phyloP scores from a whole-genome alignment of 1,139 yeast species.

The Hyphopichia fennica region DNA sequence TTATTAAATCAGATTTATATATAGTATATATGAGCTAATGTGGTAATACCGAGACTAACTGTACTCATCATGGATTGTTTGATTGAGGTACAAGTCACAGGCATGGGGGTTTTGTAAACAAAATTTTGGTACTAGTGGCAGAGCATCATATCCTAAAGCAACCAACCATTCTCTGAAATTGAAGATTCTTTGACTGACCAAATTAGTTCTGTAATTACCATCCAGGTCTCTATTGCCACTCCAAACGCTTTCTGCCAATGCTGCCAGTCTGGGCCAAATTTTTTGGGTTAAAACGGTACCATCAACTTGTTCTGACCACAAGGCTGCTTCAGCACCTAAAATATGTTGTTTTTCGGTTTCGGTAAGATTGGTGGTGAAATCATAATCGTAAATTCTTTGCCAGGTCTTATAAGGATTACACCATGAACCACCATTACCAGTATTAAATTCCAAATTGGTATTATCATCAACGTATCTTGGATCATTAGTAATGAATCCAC shows the following conservation, averaged over 20 bases:
- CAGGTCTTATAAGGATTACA: conserved; percentile 52
- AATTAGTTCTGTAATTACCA: conserved; percentile 31
- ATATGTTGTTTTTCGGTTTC: conserved; percentile 30
- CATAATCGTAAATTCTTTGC: conserved; percentile 47
- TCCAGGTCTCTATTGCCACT: conserved; percentile 38
- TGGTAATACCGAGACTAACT: neutral
- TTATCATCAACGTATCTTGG: conserved; percentile 30
- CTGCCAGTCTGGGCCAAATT: conserved; percentile 51
- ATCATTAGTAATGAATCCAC: conserved; percentile 43
- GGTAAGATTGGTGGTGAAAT: conserved; percentile 37
- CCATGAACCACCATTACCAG: conserved; percentile 45
- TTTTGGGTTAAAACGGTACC: conserved; percentile 35
- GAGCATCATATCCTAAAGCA: conserved; percentile 35
- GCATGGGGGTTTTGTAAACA: conserved; percentile 42
- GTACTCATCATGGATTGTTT: conserved; percentile 5
- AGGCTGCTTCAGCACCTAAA: conserved; percentile 46
- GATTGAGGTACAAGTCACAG: conserved; percentile 30
- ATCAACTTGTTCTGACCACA: conserved; percentile 50
- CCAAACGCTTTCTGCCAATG: conserved; percentile 49
- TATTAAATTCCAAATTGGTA: conserved; percentile 26
- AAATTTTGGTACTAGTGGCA: conserved; percentile 43
- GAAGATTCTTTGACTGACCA: conserved; percentile 40
- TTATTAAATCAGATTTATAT: no score
- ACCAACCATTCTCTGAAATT: conserved; percentile 47
- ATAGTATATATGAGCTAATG: no score